Evolutionary conservation across 352 stramenopile genomes (phyloP).

Genomic region (Phytopythium litorale): DNA sequence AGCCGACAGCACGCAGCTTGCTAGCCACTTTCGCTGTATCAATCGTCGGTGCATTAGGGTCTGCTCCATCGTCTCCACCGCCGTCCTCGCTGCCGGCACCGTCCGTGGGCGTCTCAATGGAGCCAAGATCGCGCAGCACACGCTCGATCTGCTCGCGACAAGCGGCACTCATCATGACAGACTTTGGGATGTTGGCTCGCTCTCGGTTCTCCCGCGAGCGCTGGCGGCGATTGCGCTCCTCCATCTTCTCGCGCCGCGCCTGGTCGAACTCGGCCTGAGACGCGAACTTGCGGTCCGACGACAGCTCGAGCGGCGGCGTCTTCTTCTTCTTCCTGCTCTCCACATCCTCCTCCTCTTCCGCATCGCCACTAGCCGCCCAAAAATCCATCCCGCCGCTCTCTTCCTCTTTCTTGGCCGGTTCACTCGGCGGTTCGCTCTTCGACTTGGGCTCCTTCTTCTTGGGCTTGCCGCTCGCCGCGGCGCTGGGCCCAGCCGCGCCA

Average conservation of each 20-base stretch:
- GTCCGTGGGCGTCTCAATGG: conserved; percentile 11
- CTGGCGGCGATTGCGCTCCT: conserved; percentile 75
- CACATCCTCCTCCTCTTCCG: conserved; percentile 14
- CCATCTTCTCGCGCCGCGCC: conserved; percentile 37
- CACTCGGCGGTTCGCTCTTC: background rate
- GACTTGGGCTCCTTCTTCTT: conserved; percentile 14
- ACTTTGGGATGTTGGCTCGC: conserved; percentile 85
- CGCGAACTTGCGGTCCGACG: conserved; percentile 72
- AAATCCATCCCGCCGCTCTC: conserved; percentile 30
- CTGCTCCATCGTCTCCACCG: conserved; percentile 10
- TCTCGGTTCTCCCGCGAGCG: conserved; percentile 89
- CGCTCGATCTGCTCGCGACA: conserved; percentile 87
- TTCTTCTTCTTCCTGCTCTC: conserved; percentile 13
- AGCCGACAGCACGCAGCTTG: conserved; percentile 54
- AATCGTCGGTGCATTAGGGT: background rate
- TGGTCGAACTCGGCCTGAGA: conserved; percentile 69
- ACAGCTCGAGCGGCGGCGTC: conserved; percentile 32
- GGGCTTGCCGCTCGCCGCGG: conserved; percentile 5
- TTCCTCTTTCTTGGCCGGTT: conserved; percentile 4
- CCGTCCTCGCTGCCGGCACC: conserved; percentile 2
- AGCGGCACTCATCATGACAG: conserved; percentile 89
- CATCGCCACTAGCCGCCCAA: conserved; percentile 29
- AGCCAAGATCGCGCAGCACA: conserved; percentile 55
- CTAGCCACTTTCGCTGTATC: conserved; percentile 10
- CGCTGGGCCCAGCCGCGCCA: background rate